Conservation (phyloP, 371 early-diverging fungal species). For the Rhizopus sp. region DNA sequence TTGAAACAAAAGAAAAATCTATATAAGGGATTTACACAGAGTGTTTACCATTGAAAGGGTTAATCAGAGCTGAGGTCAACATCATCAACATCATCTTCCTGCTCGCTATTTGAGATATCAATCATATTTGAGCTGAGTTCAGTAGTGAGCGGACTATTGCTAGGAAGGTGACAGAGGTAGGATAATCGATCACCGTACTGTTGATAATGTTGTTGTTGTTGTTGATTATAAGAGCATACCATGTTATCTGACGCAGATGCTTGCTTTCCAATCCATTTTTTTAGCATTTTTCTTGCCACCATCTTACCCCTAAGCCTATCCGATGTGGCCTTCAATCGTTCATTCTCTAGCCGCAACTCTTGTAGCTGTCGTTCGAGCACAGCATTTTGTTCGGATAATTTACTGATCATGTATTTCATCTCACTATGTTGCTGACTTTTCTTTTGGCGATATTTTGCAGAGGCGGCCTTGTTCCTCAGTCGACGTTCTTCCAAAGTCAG, state of each 20-base stretch:
- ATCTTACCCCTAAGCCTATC: constrained; percentile 60
- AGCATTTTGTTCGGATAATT: constrained; percentile 55
- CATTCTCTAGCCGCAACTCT: constrained; percentile 55
- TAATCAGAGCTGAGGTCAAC: neutral
- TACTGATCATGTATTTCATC: constrained; percentile 55
- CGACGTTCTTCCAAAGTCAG: constrained; percentile 41
- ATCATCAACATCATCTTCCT: constrained; percentile 13
- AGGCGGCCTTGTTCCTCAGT: constrained; percentile 64
- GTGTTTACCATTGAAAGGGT: too few species aligned
- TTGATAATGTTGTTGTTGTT: too few species aligned
- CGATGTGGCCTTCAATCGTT: constrained; percentile 43
- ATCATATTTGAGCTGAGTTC: too few species aligned
- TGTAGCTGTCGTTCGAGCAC: constrained; percentile 53
- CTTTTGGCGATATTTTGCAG: constrained; percentile 67
- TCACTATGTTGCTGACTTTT: constrained; percentile 64
- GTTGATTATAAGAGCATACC: neutral
- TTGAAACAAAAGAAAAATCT: too few species aligned
- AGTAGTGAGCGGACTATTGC: too few species aligned
- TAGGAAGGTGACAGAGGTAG: too few species aligned
- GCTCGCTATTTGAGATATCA: constrained; percentile 3
- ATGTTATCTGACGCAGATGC: constrained; percentile 6
- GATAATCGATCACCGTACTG: too few species aligned
- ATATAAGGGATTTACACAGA: too few species aligned
- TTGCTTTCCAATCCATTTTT: constrained; percentile 44
- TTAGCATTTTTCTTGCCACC: constrained; percentile 62